phyloP scores from a whole-genome alignment of 1,139 yeast genomes.

The Debaryomyces sp. region DNA sequence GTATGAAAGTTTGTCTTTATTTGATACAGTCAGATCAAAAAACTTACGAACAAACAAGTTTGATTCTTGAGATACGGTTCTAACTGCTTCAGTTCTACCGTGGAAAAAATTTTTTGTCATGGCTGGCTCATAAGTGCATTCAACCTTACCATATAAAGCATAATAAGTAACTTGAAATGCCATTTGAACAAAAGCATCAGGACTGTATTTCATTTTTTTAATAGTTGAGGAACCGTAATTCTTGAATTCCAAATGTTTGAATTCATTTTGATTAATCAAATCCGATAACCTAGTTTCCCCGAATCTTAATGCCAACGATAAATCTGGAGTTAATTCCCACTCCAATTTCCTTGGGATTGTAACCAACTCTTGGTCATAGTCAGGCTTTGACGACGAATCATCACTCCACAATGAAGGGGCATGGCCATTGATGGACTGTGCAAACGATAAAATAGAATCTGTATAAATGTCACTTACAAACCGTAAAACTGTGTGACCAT shows the following conservation, averaged over 20 bases:
- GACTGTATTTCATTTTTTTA: slow-evolving; percentile 85
- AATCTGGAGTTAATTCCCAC: slow-evolving; percentile 80
- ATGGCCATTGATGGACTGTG: slow-evolving; percentile 76
- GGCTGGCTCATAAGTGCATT: slow-evolving; percentile 94
- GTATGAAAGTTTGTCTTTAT: slow-evolving; percentile 60
- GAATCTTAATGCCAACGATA: slow-evolving; percentile 79
- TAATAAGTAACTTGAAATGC: slow-evolving; percentile 92
- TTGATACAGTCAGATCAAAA: slow-evolving; percentile 67
- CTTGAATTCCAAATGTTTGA: slow-evolving; percentile 76
- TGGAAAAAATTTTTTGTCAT: slow-evolving; percentile 88
- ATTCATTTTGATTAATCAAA: slow-evolving; percentile 86
- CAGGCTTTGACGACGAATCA: slow-evolving; percentile 11
- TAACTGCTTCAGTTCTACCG: slow-evolving; percentile 90
- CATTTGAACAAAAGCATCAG: slow-evolving; percentile 95
- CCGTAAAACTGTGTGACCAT: slow-evolving; percentile 89
- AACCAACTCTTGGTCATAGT: slow-evolving; percentile 35
- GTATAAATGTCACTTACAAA: slow-evolving; percentile 90
- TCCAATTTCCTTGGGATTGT: slow-evolving; percentile 85
- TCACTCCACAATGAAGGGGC: slow-evolving; percentile 76
- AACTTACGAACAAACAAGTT: slow-evolving; percentile 82
- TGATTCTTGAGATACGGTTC: slow-evolving; percentile 81
- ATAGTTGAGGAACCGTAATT: slow-evolving; percentile 76
- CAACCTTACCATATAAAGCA: slow-evolving; percentile 89
- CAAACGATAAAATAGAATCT: slow-evolving; percentile 85
- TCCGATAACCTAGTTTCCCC: slow-evolving; percentile 91